Percentiles rank a stretch among this genome's conserved stretches.
Conservation (phyloP, 257 asterid genomes). For the Eucommia ulmoides region DNA sequence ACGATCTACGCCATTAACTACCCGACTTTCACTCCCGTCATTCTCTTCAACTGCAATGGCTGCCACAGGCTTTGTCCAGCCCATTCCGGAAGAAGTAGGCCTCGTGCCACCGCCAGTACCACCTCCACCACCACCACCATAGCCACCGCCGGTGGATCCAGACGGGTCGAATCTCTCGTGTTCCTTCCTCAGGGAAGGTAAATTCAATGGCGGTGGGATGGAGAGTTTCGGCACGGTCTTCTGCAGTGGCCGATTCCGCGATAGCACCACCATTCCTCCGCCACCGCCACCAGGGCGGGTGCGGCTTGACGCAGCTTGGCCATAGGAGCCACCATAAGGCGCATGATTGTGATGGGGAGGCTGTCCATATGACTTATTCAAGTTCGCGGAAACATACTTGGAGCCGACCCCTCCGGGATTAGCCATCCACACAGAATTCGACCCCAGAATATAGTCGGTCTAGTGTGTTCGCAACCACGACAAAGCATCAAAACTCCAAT, state of each 20-base stretch:
- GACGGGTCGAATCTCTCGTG: conserved; percentile 64
- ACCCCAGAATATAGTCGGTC: conserved; percentile 24
- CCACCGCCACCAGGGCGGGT: conserved; percentile 49
- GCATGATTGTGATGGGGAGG: conserved; percentile 37
- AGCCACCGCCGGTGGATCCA: conserved; percentile 41
- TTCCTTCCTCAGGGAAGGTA: conserved; percentile 92
- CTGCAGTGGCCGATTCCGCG: conserved; percentile 49
- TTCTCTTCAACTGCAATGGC: conserved; percentile 31
- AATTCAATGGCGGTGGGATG: conserved; percentile 92
- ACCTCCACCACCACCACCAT: conserved; percentile 49
- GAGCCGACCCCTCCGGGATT: conserved; percentile 56
- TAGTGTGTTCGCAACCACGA: conserved; percentile 31
- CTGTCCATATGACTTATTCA: conserved; percentile 83
- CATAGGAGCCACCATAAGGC: conserved; percentile 45
- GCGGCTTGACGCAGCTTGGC: conserved; percentile 37
- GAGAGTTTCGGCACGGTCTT: conserved; percentile 71
- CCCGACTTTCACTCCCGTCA: conserved; percentile 22
- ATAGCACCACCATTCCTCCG: conserved; percentile 86
- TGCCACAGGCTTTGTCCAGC: conserved; percentile 75
- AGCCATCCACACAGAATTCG: conserved; percentile 53
- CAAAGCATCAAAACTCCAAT: conserved; percentile 69
- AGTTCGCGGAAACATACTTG: conserved; percentile 73
- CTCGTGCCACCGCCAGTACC: conserved; percentile 64
- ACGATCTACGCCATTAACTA: conserved; percentile 21
- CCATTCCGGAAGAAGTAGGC: conserved; percentile 73